Percentiles rank a stretch among this genome's conserved stretches.
Conservation (phyloP, 2,329 filamentous ascomycete genomes). For the Fusarium concolor region DNA sequence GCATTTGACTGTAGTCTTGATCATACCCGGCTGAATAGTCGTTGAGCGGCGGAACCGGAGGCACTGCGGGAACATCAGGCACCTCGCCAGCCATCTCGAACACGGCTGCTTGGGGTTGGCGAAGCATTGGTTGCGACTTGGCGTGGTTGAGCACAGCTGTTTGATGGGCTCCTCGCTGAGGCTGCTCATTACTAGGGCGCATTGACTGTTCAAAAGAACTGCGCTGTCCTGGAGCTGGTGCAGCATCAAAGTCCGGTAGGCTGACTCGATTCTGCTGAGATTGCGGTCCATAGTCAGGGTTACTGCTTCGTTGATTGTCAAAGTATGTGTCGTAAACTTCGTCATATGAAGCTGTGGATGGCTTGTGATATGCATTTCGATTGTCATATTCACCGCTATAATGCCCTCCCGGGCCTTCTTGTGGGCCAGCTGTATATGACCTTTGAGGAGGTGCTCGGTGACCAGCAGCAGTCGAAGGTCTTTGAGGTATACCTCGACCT, state of each 20-base stretch:
- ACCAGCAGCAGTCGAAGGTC: constrained; percentile 67
- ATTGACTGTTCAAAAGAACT: constrained; percentile 63
- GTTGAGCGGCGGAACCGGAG: constrained; percentile 41
- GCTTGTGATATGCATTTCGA: constrained; percentile 46
- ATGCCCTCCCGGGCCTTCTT: constrained; percentile 53
- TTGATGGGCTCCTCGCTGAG: constrained; percentile 63
- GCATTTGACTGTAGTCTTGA: constrained; percentile 42
- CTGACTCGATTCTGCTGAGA: constrained; percentile 40
- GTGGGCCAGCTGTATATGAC: constrained; percentile 58
- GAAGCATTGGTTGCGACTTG: constrained; percentile 75
- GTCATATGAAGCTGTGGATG: constrained; percentile 56
- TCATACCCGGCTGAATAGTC: constrained; percentile 48
- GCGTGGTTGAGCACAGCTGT: constrained; percentile 68
- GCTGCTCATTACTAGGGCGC: constrained; percentile 54
- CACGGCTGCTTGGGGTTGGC: constrained; percentile 72
- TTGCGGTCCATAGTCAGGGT: constrained; percentile 40
- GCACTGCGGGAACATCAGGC: constrained; percentile 66
- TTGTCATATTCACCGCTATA: constrained; percentile 50
- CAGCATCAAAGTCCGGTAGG: constrained; percentile 59
- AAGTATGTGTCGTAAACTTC: constrained; percentile 69
- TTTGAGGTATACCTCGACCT: constrained; percentile 60
- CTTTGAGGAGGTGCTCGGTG: constrained; percentile 65
- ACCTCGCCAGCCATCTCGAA: constrained; percentile 79
- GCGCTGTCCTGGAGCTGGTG: constrained; percentile 47
- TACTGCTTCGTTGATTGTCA: constrained; percentile 52